These are phyloP conservation scores for Colletotrichum horii DNA, from an alignment of 2,329 filamentous ascomycete species.

Conservation along the genomic window DNA sequence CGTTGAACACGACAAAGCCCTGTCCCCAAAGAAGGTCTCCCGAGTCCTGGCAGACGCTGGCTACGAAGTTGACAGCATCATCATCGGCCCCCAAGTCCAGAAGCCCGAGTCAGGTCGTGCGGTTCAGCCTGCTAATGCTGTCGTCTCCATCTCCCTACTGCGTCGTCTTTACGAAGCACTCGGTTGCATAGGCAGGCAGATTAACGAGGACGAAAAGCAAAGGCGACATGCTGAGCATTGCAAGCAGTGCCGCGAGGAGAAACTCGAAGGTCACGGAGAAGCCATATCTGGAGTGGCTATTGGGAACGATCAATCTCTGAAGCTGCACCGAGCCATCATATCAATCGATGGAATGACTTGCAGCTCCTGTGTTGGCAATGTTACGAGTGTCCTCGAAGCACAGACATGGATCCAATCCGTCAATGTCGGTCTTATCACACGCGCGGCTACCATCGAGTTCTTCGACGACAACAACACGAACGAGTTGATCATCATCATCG, in stretches of 20 bases:
- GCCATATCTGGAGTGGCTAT: not conserved
- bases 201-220: not conserved
- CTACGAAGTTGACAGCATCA: conserved; percentile 63
- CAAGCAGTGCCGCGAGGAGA: not conserved
- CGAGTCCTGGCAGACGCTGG: conserved; percentile 52
- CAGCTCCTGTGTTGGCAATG: conserved; percentile 68
- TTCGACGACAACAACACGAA: conserved; percentile 34
- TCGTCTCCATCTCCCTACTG: accelerated
- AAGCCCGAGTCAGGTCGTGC: not conserved
- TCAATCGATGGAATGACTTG: conserved; percentile 78
- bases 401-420: conserved; percentile 62
- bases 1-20: conserved; percentile 54
- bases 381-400: conserved; percentile 64
- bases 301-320: conserved; percentile 35
- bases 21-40: conserved; percentile 43
- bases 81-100: conserved; percentile 43
- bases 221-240: not conserved
- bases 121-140: not conserved
- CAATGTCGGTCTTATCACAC: conserved; percentile 68
- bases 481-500: conserved; percentile 54
- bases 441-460: conserved; percentile 69
- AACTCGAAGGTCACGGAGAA: not conserved
- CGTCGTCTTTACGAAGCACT: not conserved
- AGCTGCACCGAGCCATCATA: conserved; percentile 43
- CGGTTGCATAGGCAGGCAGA: not conserved